phyloP scores from a whole-genome alignment of 1,139 yeast genomes.

The Debaryomyces coudertii region DNA sequence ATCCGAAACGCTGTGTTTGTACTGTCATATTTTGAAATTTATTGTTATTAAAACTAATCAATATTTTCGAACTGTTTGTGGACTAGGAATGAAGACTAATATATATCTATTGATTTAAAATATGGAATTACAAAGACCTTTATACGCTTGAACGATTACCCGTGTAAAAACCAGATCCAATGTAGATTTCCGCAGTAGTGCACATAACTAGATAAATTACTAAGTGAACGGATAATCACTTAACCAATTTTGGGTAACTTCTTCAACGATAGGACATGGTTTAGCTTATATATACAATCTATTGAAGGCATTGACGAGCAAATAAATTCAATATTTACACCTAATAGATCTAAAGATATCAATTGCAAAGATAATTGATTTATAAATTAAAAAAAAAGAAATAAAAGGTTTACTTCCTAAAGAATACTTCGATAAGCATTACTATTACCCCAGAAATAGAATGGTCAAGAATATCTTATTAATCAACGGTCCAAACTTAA shows the following conservation, averaged over 20 bases:
- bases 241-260: not conserved
- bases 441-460: not conserved
- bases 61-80: too few species aligned
- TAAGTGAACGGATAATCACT: slow-evolving; percentile 1
- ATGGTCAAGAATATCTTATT: slow-evolving; percentile 48
- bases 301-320: not conserved
- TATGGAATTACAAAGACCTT: not conserved
- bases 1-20: slow-evolving; percentile 18
- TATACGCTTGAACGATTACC: slow-evolving; percentile 6
- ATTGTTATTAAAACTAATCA: too few species aligned
- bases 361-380: not conserved
- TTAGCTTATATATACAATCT: not conserved
- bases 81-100: not conserved
- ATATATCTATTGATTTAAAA: not conserved
- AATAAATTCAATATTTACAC: not conserved
- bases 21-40: not conserved
- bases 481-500: slow-evolving; percentile 52
- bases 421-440: not conserved
- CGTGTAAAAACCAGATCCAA: not conserved
- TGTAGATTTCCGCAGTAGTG: slow-evolving; percentile 2
- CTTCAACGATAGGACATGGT: not conserved
- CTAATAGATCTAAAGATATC: not conserved
- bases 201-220: not conserved
- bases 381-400: not conserved
- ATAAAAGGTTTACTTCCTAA: not conserved